Evolutionary conservation across 768 basidiomycete genomes (phyloP).

Genomic region (Termitomyces sp.): DNA sequence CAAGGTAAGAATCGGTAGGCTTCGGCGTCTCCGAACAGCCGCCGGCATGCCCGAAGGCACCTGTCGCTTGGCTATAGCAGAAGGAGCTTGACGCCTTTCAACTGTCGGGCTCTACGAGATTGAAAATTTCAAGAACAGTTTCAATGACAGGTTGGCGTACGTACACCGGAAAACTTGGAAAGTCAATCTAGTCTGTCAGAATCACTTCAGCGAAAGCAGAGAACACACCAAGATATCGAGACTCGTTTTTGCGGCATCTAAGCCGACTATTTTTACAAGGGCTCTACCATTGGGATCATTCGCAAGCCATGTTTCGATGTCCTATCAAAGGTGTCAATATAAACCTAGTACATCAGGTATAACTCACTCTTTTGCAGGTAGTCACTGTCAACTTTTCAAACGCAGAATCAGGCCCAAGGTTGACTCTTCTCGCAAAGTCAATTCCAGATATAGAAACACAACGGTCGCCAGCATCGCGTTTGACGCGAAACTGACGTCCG

Average conservation of each 20-base stretch:
- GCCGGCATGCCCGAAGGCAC: not conserved
- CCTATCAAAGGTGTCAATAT: not conserved
- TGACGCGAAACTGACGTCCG: not conserved
- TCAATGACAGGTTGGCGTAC: not conserved
- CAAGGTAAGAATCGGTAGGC: constrained; percentile 10
- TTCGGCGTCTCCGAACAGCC: not conserved
- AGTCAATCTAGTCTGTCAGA: not conserved
- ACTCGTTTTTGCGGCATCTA: not conserved
- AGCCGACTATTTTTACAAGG: not conserved
- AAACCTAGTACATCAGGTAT: not conserved
- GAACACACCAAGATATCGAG: not conserved
- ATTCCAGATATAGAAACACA: not conserved
- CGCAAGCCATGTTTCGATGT: not conserved
- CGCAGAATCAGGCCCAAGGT: not conserved
- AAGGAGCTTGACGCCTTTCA: not conserved
- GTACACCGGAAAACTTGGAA: not conserved
- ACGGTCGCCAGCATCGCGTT: not conserved
- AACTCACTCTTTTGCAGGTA: not conserved
- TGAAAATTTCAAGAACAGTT: not conserved
- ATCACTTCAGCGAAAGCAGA: not conserved
- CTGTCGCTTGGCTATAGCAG: not conserved
- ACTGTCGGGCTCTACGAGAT: not conserved
- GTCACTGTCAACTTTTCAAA: not conserved
- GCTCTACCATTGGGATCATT: not conserved
- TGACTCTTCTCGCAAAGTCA: not conserved